A percentile compares a stretch with the other conserved stretches of the same genome.
Conservation (phyloP, 495 filamentous ascomycete genomes). For the Xylaria cubensis region DNA sequence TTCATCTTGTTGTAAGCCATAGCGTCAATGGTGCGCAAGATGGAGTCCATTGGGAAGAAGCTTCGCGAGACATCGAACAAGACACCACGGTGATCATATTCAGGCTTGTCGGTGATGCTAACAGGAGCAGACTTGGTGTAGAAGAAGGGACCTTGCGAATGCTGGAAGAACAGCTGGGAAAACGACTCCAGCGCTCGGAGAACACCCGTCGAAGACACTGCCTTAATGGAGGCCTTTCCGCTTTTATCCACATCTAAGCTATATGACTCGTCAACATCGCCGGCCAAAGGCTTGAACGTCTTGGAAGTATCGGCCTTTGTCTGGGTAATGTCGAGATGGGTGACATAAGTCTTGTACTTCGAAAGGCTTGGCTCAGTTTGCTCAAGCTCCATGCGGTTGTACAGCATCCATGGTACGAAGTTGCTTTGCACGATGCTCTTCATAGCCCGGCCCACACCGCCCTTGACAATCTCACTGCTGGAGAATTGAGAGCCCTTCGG, state of each 20-base stretch:
- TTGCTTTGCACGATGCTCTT: conserved; percentile 64
- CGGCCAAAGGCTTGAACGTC: conserved; percentile 63
- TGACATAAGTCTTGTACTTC: conserved; percentile 55
- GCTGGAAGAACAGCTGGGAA: conserved; percentile 75
- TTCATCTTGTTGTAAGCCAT: conserved; percentile 81
- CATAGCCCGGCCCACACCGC: conserved; percentile 53
- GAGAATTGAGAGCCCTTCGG: conserved; percentile 40
- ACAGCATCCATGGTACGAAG: conserved; percentile 79
- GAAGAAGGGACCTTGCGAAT: conserved; percentile 58
- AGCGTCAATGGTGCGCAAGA: conserved; percentile 74
- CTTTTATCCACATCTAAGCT: conserved; percentile 60
- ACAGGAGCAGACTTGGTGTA: conserved; percentile 74
- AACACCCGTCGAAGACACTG: conserved; percentile 68
- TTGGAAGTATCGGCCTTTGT: conserved; percentile 58
- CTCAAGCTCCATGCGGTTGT: conserved; percentile 58
- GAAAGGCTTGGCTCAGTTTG: conserved; percentile 65
- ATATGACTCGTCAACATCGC: conserved; percentile 76
- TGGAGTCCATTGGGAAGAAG: conserved; percentile 66
- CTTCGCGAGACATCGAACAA: conserved; percentile 75
- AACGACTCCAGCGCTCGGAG: conserved; percentile 73
- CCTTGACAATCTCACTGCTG: conserved; percentile 58
- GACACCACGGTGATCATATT: conserved; percentile 74
- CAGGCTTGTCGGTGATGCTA: conserved; percentile 67
- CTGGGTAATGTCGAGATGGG: conserved; percentile 64
- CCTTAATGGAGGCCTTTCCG: conserved; percentile 65